phyloP scores from a whole-genome alignment of 202 grass and related monocot species.

The Digitaria exilis region DNA sequence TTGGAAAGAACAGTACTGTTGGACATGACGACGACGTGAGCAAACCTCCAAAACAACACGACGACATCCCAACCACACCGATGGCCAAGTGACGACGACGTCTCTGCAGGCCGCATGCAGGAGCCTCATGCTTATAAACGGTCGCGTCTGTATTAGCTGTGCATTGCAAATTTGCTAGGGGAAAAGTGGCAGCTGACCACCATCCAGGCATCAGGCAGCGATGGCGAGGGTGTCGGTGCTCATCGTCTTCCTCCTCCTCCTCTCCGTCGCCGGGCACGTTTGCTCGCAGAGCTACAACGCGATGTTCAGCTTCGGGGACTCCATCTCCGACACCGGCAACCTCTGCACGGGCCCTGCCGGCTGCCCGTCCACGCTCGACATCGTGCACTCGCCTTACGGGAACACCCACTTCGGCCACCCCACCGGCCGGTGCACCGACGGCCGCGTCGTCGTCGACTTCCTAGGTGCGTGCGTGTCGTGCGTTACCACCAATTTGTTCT shows the following conservation, averaged over 20 bases:
- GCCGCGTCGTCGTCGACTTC: conserved; percentile 82
- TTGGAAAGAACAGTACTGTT: not conserved
- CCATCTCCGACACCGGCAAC: conserved; percentile 90
- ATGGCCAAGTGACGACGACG: too few species aligned
- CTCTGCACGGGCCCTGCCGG: conserved; percentile 48
- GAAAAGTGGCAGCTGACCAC: not conserved
- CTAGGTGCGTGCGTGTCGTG: conserved; percentile 39
- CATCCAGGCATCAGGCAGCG: too few species aligned
- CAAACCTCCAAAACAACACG: not conserved
- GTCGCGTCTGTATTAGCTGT: not conserved
- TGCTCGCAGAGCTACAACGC: conserved; percentile 72
- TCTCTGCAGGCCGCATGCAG: too few species aligned
- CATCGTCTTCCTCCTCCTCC: conserved; percentile 43
- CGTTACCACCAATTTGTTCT: too few species aligned
- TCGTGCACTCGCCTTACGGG: conserved; percentile 72
- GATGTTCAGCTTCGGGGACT: conserved; percentile 84
- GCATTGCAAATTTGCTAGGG: too few species aligned
- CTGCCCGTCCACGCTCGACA: conserved; percentile 68
- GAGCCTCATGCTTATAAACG: conserved; percentile 7
- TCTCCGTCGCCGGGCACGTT: not conserved
- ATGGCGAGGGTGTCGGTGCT: conserved; percentile 28
- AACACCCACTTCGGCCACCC: conserved; percentile 73
- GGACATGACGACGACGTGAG: not conserved
- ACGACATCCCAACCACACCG: too few species aligned
- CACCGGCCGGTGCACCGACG: conserved; percentile 82